Evolutionary conservation across 78 protist genomes (phyloP), one percentile per base, ranked within the genome.

Genomic region (Goniomonas avonlea): DNA sequence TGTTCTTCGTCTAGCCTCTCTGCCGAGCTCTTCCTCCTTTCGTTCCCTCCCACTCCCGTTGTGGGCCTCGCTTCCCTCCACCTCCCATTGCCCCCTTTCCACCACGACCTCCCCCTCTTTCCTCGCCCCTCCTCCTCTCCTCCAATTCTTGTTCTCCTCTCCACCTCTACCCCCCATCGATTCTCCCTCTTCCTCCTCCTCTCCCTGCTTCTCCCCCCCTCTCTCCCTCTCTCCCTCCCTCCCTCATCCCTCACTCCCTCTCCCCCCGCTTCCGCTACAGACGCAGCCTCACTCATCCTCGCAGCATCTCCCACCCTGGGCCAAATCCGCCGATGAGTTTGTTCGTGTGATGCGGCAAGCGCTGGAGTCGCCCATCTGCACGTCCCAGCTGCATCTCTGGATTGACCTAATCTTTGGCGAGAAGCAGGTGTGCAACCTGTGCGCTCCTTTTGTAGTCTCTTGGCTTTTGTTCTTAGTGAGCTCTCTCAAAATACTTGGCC

Each of bases 401-500:
- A 95, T 97, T 43, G 99, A 97, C 81, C 84, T 97, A 27, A 85
- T 97, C 78, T 97, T 96, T 75, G 99, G 99, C 32, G 55, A 32
- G 83, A 93, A 92, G 85, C 99, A 97, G 88, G 73, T 65, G 1
- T 97, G 99, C 31, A 55, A 47, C 61, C 18, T 18, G 9, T 15
- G 25, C 15, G 25, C 53, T 15, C 53, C 53, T 15, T 45, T 45
- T 9, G 25, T 15, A 9, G 53, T 15, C 53, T 45, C 53, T 17
- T 17, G 25, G 15, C 53, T 45, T 15, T 45, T 45, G 53, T 15
- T n/a, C n/a, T n/a, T n/a, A n/a, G n/a, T n/a, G n/a, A n/a, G n/a
- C 53, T 15, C 25, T 15, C 53, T 45, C 53, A 45, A 45, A 9
- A 45, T 15, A 17, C 53, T 45, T 45, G 53, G 25, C 53, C 53